Evolutionary conservation across 2,329 filamentous ascomycete species (phyloP).

Genomic region (Ascochyta fabae): DNA sequence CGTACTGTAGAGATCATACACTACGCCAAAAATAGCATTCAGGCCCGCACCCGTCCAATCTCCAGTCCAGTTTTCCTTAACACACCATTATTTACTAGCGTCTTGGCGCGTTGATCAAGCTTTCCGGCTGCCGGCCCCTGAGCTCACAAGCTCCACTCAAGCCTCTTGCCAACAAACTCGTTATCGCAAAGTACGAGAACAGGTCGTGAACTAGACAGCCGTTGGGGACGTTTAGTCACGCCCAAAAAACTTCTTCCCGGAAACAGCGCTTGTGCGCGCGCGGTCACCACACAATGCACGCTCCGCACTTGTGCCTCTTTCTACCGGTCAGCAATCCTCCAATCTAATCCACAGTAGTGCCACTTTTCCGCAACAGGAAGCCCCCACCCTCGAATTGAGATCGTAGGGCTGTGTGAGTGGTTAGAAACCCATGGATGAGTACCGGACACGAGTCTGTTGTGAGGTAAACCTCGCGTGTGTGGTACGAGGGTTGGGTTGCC

Average conservation of each 20-base stretch:
- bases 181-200: not conserved
- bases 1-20: not conserved
- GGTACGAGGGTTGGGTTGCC: not conserved
- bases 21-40: conserved; percentile 1
- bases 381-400: not conserved
- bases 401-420: not conserved
- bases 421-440: not conserved
- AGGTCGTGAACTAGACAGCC: not conserved
- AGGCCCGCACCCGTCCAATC: not conserved
- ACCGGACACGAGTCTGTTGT: not conserved
- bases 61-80: conserved; percentile 11
- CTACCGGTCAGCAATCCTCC: conserved; percentile 7
- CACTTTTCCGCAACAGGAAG: conserved; percentile 13
- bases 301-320: not conserved
- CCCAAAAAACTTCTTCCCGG: too few species aligned
- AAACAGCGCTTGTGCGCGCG: not conserved
- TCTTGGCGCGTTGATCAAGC: conserved; percentile 11
- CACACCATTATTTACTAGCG: not conserved
- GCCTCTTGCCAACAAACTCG: not conserved
- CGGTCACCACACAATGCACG: not conserved
- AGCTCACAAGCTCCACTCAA: conserved; percentile 6
- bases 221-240: too few species aligned
- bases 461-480: not conserved
- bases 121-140: conserved; percentile 9
- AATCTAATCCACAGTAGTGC: not conserved